Evolutionary conservation across 2,329 filamentous ascomycete species (phyloP), one percentile per base, ranked within the genome.

Genomic region (Geosmithia morbida): DNA sequence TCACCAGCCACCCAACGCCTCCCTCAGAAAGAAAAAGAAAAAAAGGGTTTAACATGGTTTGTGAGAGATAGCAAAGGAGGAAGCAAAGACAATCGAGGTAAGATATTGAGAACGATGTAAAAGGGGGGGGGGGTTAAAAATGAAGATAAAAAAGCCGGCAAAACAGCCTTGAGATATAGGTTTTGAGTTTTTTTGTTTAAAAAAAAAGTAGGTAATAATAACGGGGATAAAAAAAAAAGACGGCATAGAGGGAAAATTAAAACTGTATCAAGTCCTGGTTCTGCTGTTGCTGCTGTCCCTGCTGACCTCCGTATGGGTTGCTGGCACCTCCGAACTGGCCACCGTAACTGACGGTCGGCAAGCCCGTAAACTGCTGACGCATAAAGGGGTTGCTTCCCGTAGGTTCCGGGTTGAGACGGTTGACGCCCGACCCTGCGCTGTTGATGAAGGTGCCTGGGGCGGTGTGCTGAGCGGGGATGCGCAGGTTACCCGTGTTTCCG

Each of bases 391-490:
- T 97, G 68, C 78, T 92, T 30, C 83, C 84, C 2, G 82, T 87
- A 1, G 86, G 87, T 18, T 88, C 71, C 47, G 71, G 61, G 50
- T 70, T 85, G 42, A 96, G 66, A 49, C 77, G 76, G 55, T 79
- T 79, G 49, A 86, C 67, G n/a, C 87, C 86, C 39, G 83, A 73
- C 45, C 92, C 92, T 7, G 92, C 88, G 50, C 87, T 94, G 67
- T 98, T 98, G 67, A 98, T 83, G 62, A 97, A 98, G 0, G 86
- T 94, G 22, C 90, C 92, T 0, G 92, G 92, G 1, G 92, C 88
- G 0, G 92, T 98, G 64, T 98, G 92, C 61, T 98, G 92, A 2
- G 92, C 82, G 1, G 92, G 92, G 53, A 98, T 94, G 64, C 92
- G 88, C 44, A 95, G 74, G 53, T 97, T 87, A 54, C 92, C 92